Evolutionary conservation across 139 green algal genomes (phyloP).

Genomic region (Chlamydomonas urium): DNA sequence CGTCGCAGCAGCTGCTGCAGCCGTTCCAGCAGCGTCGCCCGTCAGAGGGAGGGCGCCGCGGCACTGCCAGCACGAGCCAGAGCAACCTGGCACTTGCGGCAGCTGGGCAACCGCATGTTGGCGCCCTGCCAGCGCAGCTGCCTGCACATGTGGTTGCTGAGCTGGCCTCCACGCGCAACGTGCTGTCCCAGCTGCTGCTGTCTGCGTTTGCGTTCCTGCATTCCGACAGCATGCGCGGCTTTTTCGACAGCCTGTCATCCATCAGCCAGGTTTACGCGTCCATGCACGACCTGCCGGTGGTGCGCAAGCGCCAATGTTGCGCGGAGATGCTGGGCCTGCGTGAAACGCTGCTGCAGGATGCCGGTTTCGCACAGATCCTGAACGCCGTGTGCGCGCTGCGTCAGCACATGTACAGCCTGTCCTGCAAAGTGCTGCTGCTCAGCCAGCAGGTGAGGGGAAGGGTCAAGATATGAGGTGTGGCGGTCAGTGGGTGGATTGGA

Average conservation of each 20-base stretch:
- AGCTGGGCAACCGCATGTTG: too few relatives aligned
- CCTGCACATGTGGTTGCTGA: too few relatives aligned
- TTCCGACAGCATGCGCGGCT: not conserved
- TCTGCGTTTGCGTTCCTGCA: slow-evolving; percentile 4
- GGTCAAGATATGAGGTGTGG: not conserved
- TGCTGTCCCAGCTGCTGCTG: slow-evolving; percentile 1
- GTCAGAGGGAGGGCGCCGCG: not conserved
- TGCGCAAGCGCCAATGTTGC: slow-evolving; percentile 46
- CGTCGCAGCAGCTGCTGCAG: not conserved
- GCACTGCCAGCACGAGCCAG: not conserved
- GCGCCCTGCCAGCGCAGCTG: too few relatives aligned
- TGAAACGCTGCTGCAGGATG: slow-evolving; percentile 23
- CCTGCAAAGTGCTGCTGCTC: slow-evolving; percentile 3
- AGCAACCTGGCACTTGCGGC: too few relatives aligned
- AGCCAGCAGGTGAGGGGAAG: not conserved
- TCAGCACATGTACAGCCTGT: slow-evolving; percentile 47
- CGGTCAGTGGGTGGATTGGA: too few relatives aligned
- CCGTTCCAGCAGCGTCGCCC: not conserved
- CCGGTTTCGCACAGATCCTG: slow-evolving; percentile 18
- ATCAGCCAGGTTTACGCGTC: slow-evolving; percentile 36
- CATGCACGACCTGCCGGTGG: slow-evolving; percentile 53
- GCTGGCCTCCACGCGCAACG: too few relatives aligned
- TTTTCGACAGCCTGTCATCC: slow-evolving; percentile 18
- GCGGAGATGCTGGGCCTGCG: slow-evolving; percentile 41
- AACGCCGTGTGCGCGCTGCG: slow-evolving; percentile 29